Evolutionary conservation across 129 eudicot genomes (phyloP), one percentile per base, ranked within the genome.

Genomic region (Centella asiatica): DNA sequence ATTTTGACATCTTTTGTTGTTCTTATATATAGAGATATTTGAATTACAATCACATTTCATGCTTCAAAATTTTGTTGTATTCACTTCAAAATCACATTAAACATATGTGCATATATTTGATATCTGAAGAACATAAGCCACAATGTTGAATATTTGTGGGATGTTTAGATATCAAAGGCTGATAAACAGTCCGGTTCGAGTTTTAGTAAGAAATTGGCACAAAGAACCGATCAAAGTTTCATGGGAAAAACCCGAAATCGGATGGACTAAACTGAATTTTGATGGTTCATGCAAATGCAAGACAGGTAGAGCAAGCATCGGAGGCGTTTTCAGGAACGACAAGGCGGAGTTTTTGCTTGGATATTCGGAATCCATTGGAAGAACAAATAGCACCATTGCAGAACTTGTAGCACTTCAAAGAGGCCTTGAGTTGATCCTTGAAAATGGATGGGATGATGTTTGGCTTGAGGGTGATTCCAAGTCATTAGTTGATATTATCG

Each of bases 391-490:
- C 67, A 72, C 74, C 4, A 31, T 76, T 1, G 99, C 99, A 2
- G 99, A 92, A 62, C 48, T 87, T 26, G 80, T 72, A 22, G 96
- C 96, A 25, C 90, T 92, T 20, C 54, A 46, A 48, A 74, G 98
- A 65, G 98, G 96, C 52, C 95, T 92, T 15, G 96, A 87, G 70
- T 68, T 92, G 53, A 78, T 78, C 14, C 77, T 87, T 14, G 96
- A 92, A 57, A 81, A 82, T 44, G 90, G 95, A 22, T 92, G 90
- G 78, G 74, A 33, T 19, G 72, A 82, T 22, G 61, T 92, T 32
- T 92, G 98, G 90, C 74, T 87, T 0, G 98, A 87, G 74, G 98
- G 98, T 52, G 98, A 92, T 57, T 83, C 79, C 57, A 87, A 77
- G 80, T 65, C 82, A 29, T 53, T 92, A 22, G 77, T 92, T 5